Percentiles rank a stretch among this genome's conserved stretches.
Conservation (phyloP, 768 basidiomycete species). For the Boletus huronensis region DNA sequence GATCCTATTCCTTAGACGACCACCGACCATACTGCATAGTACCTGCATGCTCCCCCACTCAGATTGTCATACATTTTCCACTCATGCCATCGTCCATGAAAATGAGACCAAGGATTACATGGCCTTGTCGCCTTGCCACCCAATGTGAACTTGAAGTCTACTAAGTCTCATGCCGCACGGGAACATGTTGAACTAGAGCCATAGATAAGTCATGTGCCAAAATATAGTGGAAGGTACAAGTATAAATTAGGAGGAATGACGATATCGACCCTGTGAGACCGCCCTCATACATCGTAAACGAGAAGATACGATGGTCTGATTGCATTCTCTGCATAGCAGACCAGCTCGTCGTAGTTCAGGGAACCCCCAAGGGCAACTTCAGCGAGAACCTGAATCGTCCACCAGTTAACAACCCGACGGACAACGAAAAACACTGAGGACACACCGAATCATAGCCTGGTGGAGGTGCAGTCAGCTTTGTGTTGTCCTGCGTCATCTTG, state of each 20-base stretch:
- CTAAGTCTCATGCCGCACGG: background rate
- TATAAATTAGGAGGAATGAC: conserved; percentile 2
- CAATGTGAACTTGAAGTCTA: background rate
- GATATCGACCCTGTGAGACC: background rate
- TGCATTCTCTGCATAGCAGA: conserved; percentile 69
- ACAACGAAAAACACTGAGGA: conserved; percentile 2
- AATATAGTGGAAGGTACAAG: background rate
- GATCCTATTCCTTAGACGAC: conserved; percentile 39
- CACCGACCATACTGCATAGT: conserved; percentile 22
- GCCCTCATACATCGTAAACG: conserved; percentile 52
- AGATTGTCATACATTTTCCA: conserved; percentile 18
- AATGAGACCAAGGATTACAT: background rate
- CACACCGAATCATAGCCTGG: conserved; percentile 64
- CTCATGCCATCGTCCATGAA: background rate
- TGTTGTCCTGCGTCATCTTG: conserved; percentile 59
- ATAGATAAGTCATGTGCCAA: conserved; percentile 7
- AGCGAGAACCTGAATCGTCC: conserved; percentile 52
- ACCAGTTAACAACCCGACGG: background rate
- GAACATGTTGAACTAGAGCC: background rate
- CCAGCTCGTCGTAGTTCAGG: conserved; percentile 67
- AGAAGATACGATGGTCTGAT: conserved; percentile 70
- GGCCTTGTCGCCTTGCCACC: background rate
- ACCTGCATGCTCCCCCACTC: conserved; percentile 30
- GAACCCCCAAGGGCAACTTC: conserved; percentile 55
- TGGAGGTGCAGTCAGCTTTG: conserved; percentile 53